Base-by-base conservation (phyloP, 2,329 filamentous ascomycete species). In the Sordariomycetes sp. region DNA sequence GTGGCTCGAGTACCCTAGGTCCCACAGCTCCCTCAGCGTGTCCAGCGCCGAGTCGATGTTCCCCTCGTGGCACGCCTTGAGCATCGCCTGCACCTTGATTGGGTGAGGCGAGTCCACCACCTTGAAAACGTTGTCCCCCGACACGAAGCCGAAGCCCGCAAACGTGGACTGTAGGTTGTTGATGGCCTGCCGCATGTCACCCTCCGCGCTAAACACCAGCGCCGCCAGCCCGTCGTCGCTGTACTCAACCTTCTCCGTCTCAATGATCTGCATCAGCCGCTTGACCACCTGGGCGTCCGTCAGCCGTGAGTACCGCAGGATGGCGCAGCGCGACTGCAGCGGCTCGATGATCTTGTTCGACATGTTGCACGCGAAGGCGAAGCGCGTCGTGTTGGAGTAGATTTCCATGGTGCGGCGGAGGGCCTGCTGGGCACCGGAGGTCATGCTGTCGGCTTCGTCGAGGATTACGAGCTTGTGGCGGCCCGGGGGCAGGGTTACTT, bases 281-380 rank as follows among this genome's bases (percentile, higher is more conserved):
- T 92, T 91, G 55, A 96, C 90, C 28, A 99, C 84, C 69, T 99
- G 92, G 13, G 82, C 86, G 68, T 99, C 94, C 2, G 92, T 96
- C 62, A 99, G 78, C 58, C 92, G 86, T 35, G 91, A 86, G 71
- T 96, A 99, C 59, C 94, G 86, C 57, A 99, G 80, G 67, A 99
- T 97, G 22, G 94, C 94, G 69, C 94, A 99, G 65, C 94, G 84
- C 20, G 91, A 96, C 71, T 99, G 94, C 55, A 99, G 78, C n/a
- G 94, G 94, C 71, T 99, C 94, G 70, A 99, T 99, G 68, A 99
- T 97, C 74, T 97, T 99, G 76, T 97, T 99, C 61, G 88, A 94
- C 75, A 96, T 90, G 70, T 99, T 99, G 77, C 94, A 99, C 2
- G 94, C 94, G 66, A 99, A 99, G 0, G 94, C 94, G 67, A 99